A percentile compares a stretch with the other conserved stretches of the same genome.
Conservation (phyloP, 2,329 filamentous ascomycete species). For the Aciculosporium take region DNA sequence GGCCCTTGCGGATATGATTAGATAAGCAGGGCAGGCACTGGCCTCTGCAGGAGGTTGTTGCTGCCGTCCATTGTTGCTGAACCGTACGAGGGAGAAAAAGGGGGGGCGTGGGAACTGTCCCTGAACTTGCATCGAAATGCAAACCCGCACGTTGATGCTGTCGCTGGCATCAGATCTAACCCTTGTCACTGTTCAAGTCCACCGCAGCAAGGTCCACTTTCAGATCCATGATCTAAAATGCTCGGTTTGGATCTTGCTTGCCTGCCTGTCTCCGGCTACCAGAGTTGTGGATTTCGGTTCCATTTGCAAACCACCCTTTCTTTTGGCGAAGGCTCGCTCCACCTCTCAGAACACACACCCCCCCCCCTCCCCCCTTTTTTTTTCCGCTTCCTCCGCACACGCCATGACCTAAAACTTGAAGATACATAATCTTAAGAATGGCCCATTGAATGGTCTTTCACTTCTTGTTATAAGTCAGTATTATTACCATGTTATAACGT, state of each 20-base stretch:
- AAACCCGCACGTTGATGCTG: conserved; percentile 14
- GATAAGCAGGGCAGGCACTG: no score
- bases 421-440: conserved; percentile 18
- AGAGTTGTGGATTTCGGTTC: conserved; percentile 19
- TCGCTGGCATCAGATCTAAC: conserved; percentile 5
- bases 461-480: not conserved
- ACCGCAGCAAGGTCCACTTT: conserved; percentile 20
- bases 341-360: conserved; percentile 16
- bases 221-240: conserved; percentile 18
- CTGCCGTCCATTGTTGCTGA: not conserved
- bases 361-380: not conserved
- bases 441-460: conserved; percentile 6
- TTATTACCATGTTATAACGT: not conserved
- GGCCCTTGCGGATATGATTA: no score
- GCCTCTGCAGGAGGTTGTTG: not conserved
- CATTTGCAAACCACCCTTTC: conserved; percentile 18
- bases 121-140: not conserved
- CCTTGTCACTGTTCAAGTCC: conserved; percentile 5
- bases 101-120: not conserved
- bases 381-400: not conserved
- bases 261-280: conserved; percentile 16
- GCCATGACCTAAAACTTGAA: conserved; percentile 9
- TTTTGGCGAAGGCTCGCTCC: conserved; percentile 14
- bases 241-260: conserved; percentile 19
- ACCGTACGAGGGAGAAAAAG: not conserved